phyloP scores from a whole-genome alignment of 805 yeast genomes.

The Pichia rugopelliculosa region DNA sequence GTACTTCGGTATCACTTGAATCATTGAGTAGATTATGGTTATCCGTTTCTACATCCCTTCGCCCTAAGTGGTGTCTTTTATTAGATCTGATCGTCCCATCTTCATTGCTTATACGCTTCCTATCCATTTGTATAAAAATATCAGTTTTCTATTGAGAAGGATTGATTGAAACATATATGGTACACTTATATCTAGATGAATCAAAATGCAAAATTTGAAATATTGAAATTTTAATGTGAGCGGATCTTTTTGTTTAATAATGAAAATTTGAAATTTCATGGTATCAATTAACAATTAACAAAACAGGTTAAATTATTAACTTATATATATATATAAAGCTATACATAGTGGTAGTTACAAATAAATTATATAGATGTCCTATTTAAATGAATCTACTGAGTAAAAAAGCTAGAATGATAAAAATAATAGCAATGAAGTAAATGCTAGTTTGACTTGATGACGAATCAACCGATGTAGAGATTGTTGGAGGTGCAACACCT shows the following conservation, averaged over 20 bases:
- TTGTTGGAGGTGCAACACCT: slow-evolving; percentile 6
- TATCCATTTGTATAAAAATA: neutral
- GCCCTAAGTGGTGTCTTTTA: neutral
- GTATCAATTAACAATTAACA: neutral
- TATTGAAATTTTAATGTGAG: too few species aligned
- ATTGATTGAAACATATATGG: too few species aligned
- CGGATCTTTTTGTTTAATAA: too few species aligned
- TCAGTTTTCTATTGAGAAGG: too few species aligned
- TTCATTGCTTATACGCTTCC: too few species aligned
- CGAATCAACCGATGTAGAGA: slow-evolving; percentile 3
- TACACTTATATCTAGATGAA: too few species aligned
- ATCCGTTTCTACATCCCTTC: neutral
- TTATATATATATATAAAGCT: neutral
- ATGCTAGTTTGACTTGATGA: slow-evolving; percentile 13
- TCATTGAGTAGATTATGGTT: neutral
- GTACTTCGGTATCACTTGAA: neutral
- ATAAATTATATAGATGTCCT: neutral
- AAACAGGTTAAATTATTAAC: neutral
- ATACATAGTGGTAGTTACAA: neutral
- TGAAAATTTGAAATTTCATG: too few species aligned
- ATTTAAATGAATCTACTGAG: slow-evolving; percentile 14
- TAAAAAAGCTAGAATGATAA: slow-evolving; percentile 18
- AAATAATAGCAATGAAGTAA: slow-evolving; percentile 16
- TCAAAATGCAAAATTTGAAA: too few species aligned
- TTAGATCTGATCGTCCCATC: too few species aligned